Evolutionary conservation across 768 basidiomycete species (phyloP).

Genomic region (Naganishia onofrii): DNA sequence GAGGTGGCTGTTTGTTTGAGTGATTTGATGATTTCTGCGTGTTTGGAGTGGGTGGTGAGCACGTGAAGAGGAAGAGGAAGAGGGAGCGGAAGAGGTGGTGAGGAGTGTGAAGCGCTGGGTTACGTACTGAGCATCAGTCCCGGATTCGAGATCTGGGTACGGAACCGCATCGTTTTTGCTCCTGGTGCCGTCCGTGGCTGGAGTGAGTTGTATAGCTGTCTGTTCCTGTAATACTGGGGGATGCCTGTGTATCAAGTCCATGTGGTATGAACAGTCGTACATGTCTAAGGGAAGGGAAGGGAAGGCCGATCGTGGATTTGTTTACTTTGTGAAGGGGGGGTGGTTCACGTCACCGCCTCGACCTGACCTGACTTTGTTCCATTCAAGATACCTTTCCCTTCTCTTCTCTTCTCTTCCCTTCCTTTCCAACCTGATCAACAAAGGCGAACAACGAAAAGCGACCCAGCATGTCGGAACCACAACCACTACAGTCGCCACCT

Average conservation of each 20-base stretch:
- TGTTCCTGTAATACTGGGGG: no score
- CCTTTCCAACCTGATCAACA: no score
- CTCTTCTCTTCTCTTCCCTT: neutral
- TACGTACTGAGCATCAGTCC: slow-evolving; percentile 43
- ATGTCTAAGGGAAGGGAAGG: neutral
- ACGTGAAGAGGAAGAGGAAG: neutral
- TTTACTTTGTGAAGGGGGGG: slow-evolving; percentile 26
- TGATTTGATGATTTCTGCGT: slow-evolving; percentile 45
- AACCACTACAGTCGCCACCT: neutral
- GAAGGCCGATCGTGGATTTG: slow-evolving; percentile 4
- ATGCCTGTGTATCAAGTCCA: no score
- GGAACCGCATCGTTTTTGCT: slow-evolving; percentile 42
- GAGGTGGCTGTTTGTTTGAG: slow-evolving; percentile 40
- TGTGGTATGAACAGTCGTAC: no score
- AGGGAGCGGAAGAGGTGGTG: slow-evolving; percentile 14
- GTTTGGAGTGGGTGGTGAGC: no score
- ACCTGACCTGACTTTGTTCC: neutral
- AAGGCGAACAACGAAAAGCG: no score
- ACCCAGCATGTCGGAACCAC: slow-evolving; percentile 7
- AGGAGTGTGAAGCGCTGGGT: neutral
- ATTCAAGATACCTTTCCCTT: neutral
- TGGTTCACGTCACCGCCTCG: neutral
- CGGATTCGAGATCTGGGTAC: slow-evolving; percentile 46
- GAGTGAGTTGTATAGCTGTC: no score
- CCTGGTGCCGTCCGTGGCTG: no score